These are phyloP conservation scores for Vararia minispora DNA, from an alignment of 768 basidiomycete genomes.

Conservation along the genomic window DNA sequence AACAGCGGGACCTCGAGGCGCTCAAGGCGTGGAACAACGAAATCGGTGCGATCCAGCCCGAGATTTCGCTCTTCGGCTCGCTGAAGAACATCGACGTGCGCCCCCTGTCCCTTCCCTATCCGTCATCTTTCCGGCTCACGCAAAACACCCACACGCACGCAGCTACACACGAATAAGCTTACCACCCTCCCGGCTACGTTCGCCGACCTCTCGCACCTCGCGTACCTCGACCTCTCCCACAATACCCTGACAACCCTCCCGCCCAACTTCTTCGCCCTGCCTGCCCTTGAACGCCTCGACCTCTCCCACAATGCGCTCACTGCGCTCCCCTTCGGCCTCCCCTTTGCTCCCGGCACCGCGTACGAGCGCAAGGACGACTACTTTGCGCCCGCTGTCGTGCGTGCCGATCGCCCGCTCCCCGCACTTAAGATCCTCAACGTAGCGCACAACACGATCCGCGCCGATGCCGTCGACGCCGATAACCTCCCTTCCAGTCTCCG, in stretches of 20 bases:
- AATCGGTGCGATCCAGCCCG: conserved; percentile 68
- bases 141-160: neutral
- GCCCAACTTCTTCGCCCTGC: conserved; percentile 52
- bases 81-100: conserved; percentile 72
- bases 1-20: conserved; percentile 66
- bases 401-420: conserved; percentile 56
- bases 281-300: conserved; percentile 54
- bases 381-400: conserved; percentile 50
- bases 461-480: conserved; percentile 38
- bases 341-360: conserved; percentile 28
- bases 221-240: conserved; percentile 62
- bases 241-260: conserved; percentile 59
- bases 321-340: conserved; percentile 48
- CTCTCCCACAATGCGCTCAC: conserved; percentile 60
- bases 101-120: conserved; percentile 6
- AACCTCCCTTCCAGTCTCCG: conserved; percentile 41
- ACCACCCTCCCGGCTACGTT: conserved; percentile 50
- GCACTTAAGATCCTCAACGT: conserved; percentile 51
- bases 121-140: conserved; percentile 3
- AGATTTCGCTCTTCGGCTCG: conserved; percentile 77
- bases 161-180: conserved; percentile 74
- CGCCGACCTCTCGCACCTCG: conserved; percentile 55
- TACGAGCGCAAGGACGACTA: conserved; percentile 36
- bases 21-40: conserved; percentile 77
- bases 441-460: conserved; percentile 55